Evolutionary conservation across 2,329 filamentous ascomycete species (phyloP).

Genomic region (Macroventuria anomochaeta): DNA sequence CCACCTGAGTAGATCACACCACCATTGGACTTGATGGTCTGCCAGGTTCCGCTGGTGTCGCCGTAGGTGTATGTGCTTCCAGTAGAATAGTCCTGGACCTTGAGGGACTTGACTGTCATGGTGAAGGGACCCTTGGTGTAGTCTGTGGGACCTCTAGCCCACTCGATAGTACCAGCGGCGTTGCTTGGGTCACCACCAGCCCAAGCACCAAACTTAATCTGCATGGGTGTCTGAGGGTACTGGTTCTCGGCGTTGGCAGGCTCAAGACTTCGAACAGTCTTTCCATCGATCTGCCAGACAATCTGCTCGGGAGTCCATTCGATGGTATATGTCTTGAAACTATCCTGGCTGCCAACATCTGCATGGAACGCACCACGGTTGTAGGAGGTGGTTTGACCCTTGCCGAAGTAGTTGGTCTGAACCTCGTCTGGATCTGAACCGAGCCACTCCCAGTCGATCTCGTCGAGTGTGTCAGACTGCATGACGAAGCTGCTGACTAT

Average conservation of each 20-base stretch:
- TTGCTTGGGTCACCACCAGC: constrained; percentile 87
- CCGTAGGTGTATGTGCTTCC: constrained; percentile 84
- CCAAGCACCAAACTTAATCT: constrained; percentile 91
- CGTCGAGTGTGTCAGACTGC: constrained; percentile 89
- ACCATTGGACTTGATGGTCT: constrained; percentile 80
- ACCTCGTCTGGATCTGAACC: constrained; percentile 77
- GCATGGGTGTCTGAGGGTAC: constrained; percentile 96
- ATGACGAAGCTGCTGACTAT: constrained; percentile 94
- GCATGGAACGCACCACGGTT: constrained; percentile 85
- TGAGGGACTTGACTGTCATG: constrained; percentile 80
- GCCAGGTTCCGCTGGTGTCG: constrained; percentile 78
- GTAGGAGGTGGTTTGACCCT: constrained; percentile 83
- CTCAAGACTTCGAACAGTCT: constrained; percentile 76
- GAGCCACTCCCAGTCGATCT: constrained; percentile 98
- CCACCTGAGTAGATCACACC: constrained; percentile 73
- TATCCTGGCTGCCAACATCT: constrained; percentile 69
- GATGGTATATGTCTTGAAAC: constrained; percentile 85
- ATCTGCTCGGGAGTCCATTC: constrained; percentile 90
- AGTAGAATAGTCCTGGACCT: constrained; percentile 90
- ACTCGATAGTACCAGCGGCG: constrained; percentile 79
- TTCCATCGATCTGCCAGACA: constrained; percentile 83
- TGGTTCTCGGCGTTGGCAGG: constrained; percentile 73
- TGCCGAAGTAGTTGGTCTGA: constrained; percentile 98
- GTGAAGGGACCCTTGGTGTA: constrained; percentile 83
- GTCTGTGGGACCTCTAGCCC: constrained; percentile 86